Evolutionary conservation across 2,329 filamentous ascomycete genomes (phyloP), one percentile per base, ranked within the genome.

Genomic region (Blastomyces silverae): DNA sequence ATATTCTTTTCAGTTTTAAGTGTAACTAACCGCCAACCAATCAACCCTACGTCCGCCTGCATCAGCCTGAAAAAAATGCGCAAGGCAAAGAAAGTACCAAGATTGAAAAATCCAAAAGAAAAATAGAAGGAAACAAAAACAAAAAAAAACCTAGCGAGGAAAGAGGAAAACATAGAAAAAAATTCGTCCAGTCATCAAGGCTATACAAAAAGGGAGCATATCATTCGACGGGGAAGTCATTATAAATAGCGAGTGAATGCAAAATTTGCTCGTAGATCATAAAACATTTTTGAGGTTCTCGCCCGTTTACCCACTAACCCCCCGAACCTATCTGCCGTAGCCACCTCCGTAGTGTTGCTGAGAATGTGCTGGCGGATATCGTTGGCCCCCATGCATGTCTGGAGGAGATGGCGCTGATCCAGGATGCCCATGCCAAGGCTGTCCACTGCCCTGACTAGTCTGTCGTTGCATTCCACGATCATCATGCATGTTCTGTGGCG

Each of bases 341-440:
- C 65, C 66, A 34, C 63, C 56, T 28, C 66, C 63, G 25, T 64
- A 67, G 61, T 67, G 65, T 28, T 64, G 65, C 15, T 63, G 65
- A 42, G 61, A 53, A 34, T 63, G 65, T 4, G 61, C 22, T 22
- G 44, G n/a, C 42, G 44, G 53, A 56, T 56, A 56, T 56, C 53
- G 53, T 25, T 37, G 28, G 17, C 53, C 53, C 17, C 15, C 53
- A 15, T 56, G 53, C 11, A 34, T 56, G 6, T 17, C 53, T 37
- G 53, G 53, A 5, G 53, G 31, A 7, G 53, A 56, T 37, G 17
- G 53, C 31, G 17, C 53, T n/a, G 53, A 17, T 10, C 53, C 34
- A 34, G 53, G 31, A 13, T 53, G 50, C 10, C 50, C 53, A 56
- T 56, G 34, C 53, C 53, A 56, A 20, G 8, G 20, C 8, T 37